Evolutionary conservation across 768 basidiomycete species (phyloP).

Genomic region (Mycena maculata): DNA sequence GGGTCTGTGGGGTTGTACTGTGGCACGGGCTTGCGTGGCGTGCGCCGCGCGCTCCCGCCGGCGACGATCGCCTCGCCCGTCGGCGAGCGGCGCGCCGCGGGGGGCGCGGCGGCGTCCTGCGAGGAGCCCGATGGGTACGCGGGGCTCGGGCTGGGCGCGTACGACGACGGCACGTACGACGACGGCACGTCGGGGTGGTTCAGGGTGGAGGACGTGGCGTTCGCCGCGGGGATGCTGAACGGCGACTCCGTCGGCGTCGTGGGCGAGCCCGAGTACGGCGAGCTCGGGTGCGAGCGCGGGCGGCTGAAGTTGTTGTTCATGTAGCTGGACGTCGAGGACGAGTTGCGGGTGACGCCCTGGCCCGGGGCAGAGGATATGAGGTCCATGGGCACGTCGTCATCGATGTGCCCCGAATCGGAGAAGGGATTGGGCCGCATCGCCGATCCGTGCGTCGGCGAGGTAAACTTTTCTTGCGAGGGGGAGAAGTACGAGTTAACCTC

Average conservation of each 20-base stretch:
- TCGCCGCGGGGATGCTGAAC: constrained; percentile 12
- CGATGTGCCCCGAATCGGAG: constrained; percentile 31
- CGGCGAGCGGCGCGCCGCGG: constrained; percentile 4
- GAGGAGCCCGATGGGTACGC: constrained; percentile 45
- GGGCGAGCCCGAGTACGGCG: constrained; percentile 27
- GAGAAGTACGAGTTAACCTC: constrained; percentile 28
- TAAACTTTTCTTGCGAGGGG: constrained; percentile 35
- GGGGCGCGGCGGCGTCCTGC: background rate
- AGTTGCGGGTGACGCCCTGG: constrained; percentile 28
- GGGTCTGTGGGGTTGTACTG: constrained; percentile 54
- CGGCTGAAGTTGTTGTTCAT: constrained; percentile 37
- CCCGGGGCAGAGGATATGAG: constrained; percentile 27
- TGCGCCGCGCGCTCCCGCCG: constrained; percentile 41
- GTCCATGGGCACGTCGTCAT: constrained; percentile 31
- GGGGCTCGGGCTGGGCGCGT: constrained; percentile 36
- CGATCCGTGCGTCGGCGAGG: constrained; percentile 17
- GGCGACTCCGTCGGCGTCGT: constrained; percentile 10
- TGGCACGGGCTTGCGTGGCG: constrained; percentile 69
- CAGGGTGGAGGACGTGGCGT: constrained; percentile 31
- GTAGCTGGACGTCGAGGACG: constrained; percentile 31
- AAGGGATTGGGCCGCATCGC: constrained; percentile 29
- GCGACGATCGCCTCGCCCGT: constrained; percentile 14
- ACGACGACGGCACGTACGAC: constrained; percentile 42
- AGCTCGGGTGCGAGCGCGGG: constrained; percentile 35
- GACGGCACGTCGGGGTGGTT: constrained; percentile 45